Evolutionary conservation across 2,329 filamentous ascomycete species (phyloP).

Genomic region (Alternaria triticina): DNA sequence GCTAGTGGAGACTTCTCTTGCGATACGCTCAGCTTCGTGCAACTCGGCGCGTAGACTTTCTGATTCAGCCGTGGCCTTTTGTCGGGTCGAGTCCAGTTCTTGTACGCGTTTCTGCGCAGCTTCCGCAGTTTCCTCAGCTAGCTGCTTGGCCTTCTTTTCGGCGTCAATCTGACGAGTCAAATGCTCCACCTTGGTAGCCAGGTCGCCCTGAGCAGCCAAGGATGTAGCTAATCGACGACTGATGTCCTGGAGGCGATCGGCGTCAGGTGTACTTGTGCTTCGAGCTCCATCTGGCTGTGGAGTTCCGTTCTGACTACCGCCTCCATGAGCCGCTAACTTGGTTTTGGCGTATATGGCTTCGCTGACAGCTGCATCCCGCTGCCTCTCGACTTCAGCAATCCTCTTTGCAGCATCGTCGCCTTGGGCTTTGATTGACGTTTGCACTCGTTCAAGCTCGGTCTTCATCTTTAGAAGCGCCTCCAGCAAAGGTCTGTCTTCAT

Average conservation of each 20-base stretch:
- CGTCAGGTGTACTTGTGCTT: slow-evolving; percentile 65
- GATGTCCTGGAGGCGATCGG: slow-evolving; percentile 75
- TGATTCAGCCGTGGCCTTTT: slow-evolving; percentile 82
- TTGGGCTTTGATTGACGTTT: slow-evolving; percentile 87
- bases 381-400: slow-evolving; percentile 92
- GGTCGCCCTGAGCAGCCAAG: slow-evolving; percentile 77
- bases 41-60: slow-evolving; percentile 86
- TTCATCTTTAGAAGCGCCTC: slow-evolving; percentile 94
- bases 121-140: slow-evolving; percentile 86
- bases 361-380: slow-evolving; percentile 90
- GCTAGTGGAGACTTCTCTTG: slow-evolving; percentile 80
- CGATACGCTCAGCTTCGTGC: slow-evolving; percentile 77
- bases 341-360: slow-evolving; percentile 96
- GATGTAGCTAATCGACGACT: slow-evolving; percentile 82
- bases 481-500: slow-evolving; percentile 89
- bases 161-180: slow-evolving; percentile 74
- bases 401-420: slow-evolving; percentile 83
- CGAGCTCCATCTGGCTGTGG: slow-evolving; percentile 61
- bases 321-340: slow-evolving; percentile 81
- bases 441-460: slow-evolving; percentile 85
- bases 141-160: slow-evolving; percentile 78
- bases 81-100: slow-evolving; percentile 83
- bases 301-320: slow-evolving; percentile 67
- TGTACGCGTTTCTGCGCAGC: slow-evolving; percentile 82
- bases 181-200: slow-evolving; percentile 77